A percentile compares a stretch with the other conserved stretches of the same genome.
These are phyloP conservation scores for Bisporella sp. DNA, from an alignment of 2,329 filamentous ascomycete genomes.

Conservation along the genomic window DNA sequence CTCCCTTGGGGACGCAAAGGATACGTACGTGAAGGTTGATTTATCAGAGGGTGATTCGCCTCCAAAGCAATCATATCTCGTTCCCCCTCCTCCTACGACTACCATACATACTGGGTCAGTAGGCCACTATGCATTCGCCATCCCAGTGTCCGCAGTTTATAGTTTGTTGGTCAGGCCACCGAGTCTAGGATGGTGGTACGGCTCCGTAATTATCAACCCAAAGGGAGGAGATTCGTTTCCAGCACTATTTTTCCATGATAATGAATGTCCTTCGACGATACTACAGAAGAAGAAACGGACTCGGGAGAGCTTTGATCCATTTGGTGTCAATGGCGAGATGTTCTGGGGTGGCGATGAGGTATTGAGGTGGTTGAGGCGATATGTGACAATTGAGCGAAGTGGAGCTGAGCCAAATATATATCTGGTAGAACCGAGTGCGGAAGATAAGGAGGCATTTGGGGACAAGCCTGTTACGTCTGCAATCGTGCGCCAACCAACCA, in stretches of 20 bases:
- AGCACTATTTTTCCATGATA: slow-evolving; percentile 95
- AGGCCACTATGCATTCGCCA: slow-evolving; percentile 83
- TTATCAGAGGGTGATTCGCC: slow-evolving; percentile 73
- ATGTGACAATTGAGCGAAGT: slow-evolving; percentile 76
- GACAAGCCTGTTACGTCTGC: slow-evolving; percentile 37
- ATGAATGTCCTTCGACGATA: slow-evolving; percentile 92
- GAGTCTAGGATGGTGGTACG: slow-evolving; percentile 97
- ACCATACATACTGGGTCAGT: slow-evolving; percentile 64
- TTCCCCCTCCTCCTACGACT: slow-evolving; percentile 82
- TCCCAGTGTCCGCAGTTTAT: slow-evolving; percentile 86
- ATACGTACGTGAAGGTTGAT: slow-evolving; percentile 94
- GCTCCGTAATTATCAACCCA: slow-evolving; percentile 89
- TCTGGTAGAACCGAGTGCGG: slow-evolving; percentile 76
- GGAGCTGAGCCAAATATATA: slow-evolving; percentile 86
- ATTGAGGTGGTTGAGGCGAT: slow-evolving; percentile 79
- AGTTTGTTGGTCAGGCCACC: slow-evolving; percentile 85
- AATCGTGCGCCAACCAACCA: slow-evolving; percentile 29
- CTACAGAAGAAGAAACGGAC: slow-evolving; percentile 84
- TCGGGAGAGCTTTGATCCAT: slow-evolving; percentile 82
- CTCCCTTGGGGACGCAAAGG: slow-evolving; percentile 75
- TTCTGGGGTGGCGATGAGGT: slow-evolving; percentile 99
- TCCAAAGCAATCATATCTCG: slow-evolving; percentile 81
- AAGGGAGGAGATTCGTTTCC: slow-evolving; percentile 88
- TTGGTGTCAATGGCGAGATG: slow-evolving; percentile 75
- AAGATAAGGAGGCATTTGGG: slow-evolving; percentile 74